Evolutionary conservation across 2,329 filamentous ascomycete genomes (phyloP).

Genomic region (Phaeosphaeriaceae sp.): DNA sequence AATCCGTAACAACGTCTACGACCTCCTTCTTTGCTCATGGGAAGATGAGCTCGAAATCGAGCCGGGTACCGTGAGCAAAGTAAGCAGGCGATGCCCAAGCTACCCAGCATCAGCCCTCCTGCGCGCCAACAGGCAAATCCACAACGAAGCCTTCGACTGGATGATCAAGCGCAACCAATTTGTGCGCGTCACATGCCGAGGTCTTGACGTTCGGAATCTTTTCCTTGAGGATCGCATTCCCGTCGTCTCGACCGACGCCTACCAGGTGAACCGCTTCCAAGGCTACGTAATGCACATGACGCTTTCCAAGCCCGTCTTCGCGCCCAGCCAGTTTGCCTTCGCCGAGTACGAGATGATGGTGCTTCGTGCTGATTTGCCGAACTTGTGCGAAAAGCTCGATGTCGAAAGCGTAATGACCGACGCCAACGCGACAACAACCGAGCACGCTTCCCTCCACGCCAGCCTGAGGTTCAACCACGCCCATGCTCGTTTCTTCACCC

Average conservation of each 20-base stretch:
- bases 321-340: slow-evolving; percentile 20
- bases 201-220: slow-evolving; percentile 24
- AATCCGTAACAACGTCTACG: slow-evolving; percentile 35
- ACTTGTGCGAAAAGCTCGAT: slow-evolving; percentile 28
- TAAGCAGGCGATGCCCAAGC: slow-evolving; percentile 25
- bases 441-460: slow-evolving; percentile 27
- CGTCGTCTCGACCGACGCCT: slow-evolving; percentile 22
- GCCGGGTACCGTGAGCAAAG: slow-evolving; percentile 16
- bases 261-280: slow-evolving; percentile 23
- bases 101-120: slow-evolving; percentile 29
- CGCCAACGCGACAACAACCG: slow-evolving; percentile 26
- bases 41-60: slow-evolving; percentile 25
- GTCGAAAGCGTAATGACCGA: slow-evolving; percentile 34
- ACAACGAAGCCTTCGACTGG: slow-evolving; percentile 35
- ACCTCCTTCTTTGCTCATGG: slow-evolving; percentile 35
- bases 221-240: slow-evolving; percentile 30
- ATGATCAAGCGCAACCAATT: slow-evolving; percentile 28
- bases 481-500: slow-evolving; percentile 21
- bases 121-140: slow-evolving; percentile 35
- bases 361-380: slow-evolving; percentile 30
- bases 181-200: slow-evolving; percentile 33
- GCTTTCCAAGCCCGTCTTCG: slow-evolving; percentile 26
- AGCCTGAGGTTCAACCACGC: slow-evolving; percentile 21
- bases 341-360: slow-evolving; percentile 33
- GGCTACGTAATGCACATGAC: slow-evolving; percentile 38